Base-by-base conservation (phyloP, 371 early-diverging fungal genomes). In the Circinella umbellata region DNA sequence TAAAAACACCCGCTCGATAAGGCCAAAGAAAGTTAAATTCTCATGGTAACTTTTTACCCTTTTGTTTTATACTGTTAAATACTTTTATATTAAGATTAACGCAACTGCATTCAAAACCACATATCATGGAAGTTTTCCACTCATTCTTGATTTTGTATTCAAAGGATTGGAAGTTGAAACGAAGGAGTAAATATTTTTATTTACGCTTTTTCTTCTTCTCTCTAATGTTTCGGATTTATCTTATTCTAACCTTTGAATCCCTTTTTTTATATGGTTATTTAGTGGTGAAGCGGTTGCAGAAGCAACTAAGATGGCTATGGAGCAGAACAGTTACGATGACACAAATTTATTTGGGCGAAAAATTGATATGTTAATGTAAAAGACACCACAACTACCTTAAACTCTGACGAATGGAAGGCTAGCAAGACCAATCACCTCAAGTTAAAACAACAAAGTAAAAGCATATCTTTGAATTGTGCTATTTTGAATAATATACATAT, bases 391-490 rank as follows among this genome's bases (percentile, higher is more conserved):
- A 18, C n/a, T 10, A 27, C 11, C 6, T 34, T 57, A 34, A n/a
- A 11, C 11, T 66, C 66, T 18, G 55, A 66, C 38, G 66, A 66
- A 15, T 66, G 66, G 66, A 66, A 66, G 39, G 15, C 54, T 17
- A 55, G 14, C 39, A 36, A 39, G 20, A n/a, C 66, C 17, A 38
- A 54, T 8, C 14, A 51, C 11, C 20, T 66, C 10, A 39, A 55
- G 10, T 15, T 66, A 10, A 35, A 38, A 54, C 66, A 66, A 20
- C 66, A 66, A 66, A 66, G 66, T 53, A 54, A 66, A 38, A 66
- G 17, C 34, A 17, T 53, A 14, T 14, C 55, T 3, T 54, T 39
- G 1, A 66, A 66, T n/a, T 53, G 15, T 54, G 55, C 55, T 11
- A 66, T 66, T 38, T 55, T 66, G 39, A 66, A 66, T 36, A 66